Evolutionary conservation across 495 filamentous ascomycete species (phyloP).

Genomic region (Aspergillus panamensis): DNA sequence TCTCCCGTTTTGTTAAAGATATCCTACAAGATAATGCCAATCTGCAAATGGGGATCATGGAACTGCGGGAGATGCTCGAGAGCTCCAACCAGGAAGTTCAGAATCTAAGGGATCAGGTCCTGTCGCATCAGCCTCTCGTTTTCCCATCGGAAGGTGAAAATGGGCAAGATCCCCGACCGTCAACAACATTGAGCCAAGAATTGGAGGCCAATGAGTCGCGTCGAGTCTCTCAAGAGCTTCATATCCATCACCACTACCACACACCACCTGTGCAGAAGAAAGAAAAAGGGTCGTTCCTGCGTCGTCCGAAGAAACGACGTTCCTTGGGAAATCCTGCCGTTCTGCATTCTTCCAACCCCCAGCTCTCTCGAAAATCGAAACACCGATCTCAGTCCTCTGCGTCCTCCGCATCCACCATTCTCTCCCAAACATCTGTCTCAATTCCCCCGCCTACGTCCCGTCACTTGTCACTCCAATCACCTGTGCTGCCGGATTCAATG

Average conservation of each 20-base stretch:
- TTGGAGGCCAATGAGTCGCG: slow-evolving; percentile 53
- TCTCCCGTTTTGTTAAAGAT: slow-evolving; percentile 92
- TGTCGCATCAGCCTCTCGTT: slow-evolving; percentile 66
- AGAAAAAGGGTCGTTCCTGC: slow-evolving; percentile 46
- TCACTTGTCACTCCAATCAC: slow-evolving; percentile 66
- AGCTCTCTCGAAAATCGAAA: slow-evolving; percentile 39
- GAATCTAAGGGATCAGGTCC: slow-evolving; percentile 75
- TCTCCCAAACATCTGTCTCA: slow-evolving; percentile 62
- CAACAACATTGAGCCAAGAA: slow-evolving; percentile 63
- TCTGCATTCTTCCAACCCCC: slow-evolving; percentile 52
- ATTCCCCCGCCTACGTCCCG: slow-evolving; percentile 50
- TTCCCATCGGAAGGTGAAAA: slow-evolving; percentile 29
- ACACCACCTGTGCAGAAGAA: slow-evolving; percentile 51
- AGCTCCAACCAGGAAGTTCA: slow-evolving; percentile 95
- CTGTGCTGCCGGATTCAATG: slow-evolving; percentile 62
- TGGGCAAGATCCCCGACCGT: slow-evolving; percentile 21
- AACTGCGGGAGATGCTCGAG: slow-evolving; percentile 85
- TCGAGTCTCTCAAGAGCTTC: slow-evolving; percentile 66
- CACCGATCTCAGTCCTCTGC: slow-evolving; percentile 43
- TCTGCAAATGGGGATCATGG: slow-evolving; percentile 82
- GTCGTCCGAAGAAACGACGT: slow-evolving; percentile 69
- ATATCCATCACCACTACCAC: slow-evolving; percentile 93
- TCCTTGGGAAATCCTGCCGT: slow-evolving; percentile 51
- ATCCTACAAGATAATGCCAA: slow-evolving; percentile 94
- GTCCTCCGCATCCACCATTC: slow-evolving; percentile 52